Percentiles rank a stretch among this genome's conserved stretches.
phyloP scores from a whole-genome alignment of 495 filamentous ascomycete species.

The Xylaria bambusicola region DNA sequence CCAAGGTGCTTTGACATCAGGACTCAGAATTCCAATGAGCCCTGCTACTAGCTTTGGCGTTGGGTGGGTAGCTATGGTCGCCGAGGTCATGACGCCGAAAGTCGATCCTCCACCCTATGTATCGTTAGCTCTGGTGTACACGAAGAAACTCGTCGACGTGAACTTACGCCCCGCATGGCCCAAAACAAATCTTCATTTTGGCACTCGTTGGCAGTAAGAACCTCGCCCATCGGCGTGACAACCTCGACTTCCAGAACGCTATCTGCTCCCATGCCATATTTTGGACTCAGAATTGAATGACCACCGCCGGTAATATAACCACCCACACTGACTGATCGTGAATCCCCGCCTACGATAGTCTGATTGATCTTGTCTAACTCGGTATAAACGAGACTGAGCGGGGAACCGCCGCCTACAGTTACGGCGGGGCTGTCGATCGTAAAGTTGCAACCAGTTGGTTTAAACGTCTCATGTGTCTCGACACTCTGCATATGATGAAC shows the following conservation, averaged over 20 bases:
- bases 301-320: constrained; percentile 65
- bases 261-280: constrained; percentile 64
- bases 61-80: constrained; percentile 49
- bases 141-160: not conserved
- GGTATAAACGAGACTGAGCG: constrained; percentile 39
- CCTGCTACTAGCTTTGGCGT: constrained; percentile 30
- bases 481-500: constrained; percentile 44
- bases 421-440: constrained; percentile 38
- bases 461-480: constrained; percentile 40
- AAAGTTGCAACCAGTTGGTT: constrained; percentile 38
- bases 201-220: constrained; percentile 56
- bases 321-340: constrained; percentile 40
- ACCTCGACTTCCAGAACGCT: constrained; percentile 64
- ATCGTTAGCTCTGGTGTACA: not conserved
- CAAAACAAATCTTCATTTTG: constrained; percentile 65
- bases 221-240: constrained; percentile 55
- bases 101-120: constrained; percentile 61
- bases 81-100: constrained; percentile 61
- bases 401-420: constrained; percentile 41
- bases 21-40: constrained; percentile 23
- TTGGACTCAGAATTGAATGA: constrained; percentile 55
- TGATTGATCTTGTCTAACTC: constrained; percentile 34
- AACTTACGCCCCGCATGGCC: constrained; percentile 62
- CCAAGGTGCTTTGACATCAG: constrained; percentile 9
- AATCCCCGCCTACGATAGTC: constrained; percentile 39